Percentiles rank a stretch among this genome's conserved stretches.
phyloP scores from a whole-genome alignment of 306 rosid species.

The Gynostemma pentaphyllum region DNA sequence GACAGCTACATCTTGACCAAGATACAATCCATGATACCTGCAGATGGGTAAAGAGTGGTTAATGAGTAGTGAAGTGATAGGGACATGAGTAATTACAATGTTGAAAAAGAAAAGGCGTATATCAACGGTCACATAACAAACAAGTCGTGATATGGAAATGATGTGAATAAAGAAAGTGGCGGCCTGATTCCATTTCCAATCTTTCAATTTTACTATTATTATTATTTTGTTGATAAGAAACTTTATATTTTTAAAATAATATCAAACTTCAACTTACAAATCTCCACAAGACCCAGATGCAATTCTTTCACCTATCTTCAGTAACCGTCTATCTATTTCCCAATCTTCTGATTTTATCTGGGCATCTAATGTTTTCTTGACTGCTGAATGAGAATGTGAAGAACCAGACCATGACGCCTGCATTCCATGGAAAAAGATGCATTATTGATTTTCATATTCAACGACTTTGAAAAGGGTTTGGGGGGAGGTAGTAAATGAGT shows the following conservation, averaged over 20 bases:
- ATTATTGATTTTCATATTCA: conserved; percentile 4
- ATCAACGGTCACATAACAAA: not conserved
- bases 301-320: conserved; percentile 81
- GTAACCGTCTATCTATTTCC: conserved; percentile 87
- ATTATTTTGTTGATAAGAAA: too few relatives aligned
- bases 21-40: conserved; percentile 79
- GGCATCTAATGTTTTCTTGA: conserved; percentile 42
- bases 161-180: not conserved
- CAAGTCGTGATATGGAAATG: not conserved
- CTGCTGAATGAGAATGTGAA: conserved; percentile 43
- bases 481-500: not conserved
- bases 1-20: conserved; percentile 92
- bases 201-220: too few relatives aligned
- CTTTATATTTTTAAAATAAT: not conserved
- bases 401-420: conserved; percentile 97
- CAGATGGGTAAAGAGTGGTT: conserved; percentile 12
- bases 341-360: conserved; percentile 56
- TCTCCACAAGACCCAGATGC: conserved; percentile 99
- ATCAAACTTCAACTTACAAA: conserved; percentile 38
- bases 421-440: conserved; percentile 14
- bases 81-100: not conserved
- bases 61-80: too few relatives aligned
- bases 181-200: too few relatives aligned
- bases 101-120: conserved; percentile 6
- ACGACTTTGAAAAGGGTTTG: not conserved